Conservation (phyloP, 306 rosid species). For the Prunus kanzakura region DNA sequence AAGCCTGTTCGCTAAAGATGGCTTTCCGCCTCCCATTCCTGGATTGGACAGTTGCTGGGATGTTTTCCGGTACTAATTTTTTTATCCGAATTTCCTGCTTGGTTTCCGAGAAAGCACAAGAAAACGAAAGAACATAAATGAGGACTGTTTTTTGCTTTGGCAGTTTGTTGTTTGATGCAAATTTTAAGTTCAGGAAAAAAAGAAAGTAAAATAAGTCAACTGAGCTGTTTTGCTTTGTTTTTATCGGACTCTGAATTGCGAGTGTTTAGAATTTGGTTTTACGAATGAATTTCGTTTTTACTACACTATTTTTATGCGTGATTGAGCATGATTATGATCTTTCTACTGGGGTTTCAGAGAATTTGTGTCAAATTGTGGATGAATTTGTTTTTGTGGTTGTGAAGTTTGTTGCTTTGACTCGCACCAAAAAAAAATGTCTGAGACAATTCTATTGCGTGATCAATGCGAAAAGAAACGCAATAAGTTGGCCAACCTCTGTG, state of each 20-base stretch:
- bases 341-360: background rate
- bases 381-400: background rate
- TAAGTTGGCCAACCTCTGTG: background rate
- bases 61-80: slow-evolving; percentile 55
- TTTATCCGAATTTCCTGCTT: background rate
- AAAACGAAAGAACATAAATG: background rate
- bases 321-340: background rate
- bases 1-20: slow-evolving; percentile 77
- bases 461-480: background rate
- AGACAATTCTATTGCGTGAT: background rate
- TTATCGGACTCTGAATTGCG: background rate
- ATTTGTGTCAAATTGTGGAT: background rate
- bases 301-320: background rate
- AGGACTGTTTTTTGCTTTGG: background rate
- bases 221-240: background rate
- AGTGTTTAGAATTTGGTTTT: background rate
- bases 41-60: slow-evolving; percentile 94
- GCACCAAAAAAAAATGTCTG: background rate
- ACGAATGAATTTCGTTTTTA: background rate
- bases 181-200: background rate
- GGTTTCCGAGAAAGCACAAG: background rate
- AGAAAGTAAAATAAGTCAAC: background rate
- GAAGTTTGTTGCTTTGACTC: background rate
- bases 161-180: background rate
- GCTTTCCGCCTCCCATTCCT: slow-evolving; percentile 59